These are phyloP conservation scores for Penicillium hesseltinei DNA, from an alignment of 2,329 filamentous ascomycete genomes.

Conservation along the genomic window DNA sequence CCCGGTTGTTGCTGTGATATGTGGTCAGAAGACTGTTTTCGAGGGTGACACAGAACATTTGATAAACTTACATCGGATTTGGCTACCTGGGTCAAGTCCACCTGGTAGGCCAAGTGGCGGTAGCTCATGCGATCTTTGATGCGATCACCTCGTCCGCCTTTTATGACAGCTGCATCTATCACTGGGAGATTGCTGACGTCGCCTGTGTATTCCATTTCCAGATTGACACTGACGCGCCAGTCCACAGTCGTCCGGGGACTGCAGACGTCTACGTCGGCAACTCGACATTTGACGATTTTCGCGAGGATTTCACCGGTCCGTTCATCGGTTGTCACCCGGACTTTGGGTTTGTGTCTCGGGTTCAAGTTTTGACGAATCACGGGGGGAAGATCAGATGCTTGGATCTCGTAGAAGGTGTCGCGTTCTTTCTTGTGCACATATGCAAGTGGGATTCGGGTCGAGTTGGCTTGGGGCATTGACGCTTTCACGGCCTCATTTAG, in stretches of 20 bases:
- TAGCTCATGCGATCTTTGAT: slow-evolving; percentile 92
- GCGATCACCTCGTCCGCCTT: slow-evolving; percentile 55
- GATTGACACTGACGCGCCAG: slow-evolving; percentile 88
- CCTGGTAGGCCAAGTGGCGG: slow-evolving; percentile 78
- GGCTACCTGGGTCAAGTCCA: slow-evolving; percentile 90
- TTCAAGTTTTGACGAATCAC: slow-evolving; percentile 62
- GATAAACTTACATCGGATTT: slow-evolving; percentile 44
- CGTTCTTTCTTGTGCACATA: slow-evolving; percentile 81
- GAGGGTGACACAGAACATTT: slow-evolving; percentile 8
- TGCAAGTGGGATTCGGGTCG: slow-evolving; percentile 50
- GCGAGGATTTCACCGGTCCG: slow-evolving; percentile 67
- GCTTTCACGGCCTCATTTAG: slow-evolving; percentile 68
- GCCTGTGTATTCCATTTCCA: slow-evolving; percentile 86
- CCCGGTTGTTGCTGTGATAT: slow-evolving; percentile 23
- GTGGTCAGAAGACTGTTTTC: slow-evolving; percentile 15
- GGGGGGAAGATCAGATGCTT: slow-evolving; percentile 61
- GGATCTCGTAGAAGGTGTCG: slow-evolving; percentile 80
- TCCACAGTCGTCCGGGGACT: slow-evolving; percentile 77
- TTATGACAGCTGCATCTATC: slow-evolving; percentile 34
- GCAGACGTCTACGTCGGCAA: slow-evolving; percentile 83
- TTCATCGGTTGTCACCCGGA: slow-evolving; percentile 75
- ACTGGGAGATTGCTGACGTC: slow-evolving; percentile 55
- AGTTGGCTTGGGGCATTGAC: slow-evolving; percentile 44
- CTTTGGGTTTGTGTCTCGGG: slow-evolving; percentile 58
- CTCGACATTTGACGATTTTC: slow-evolving; percentile 87